phyloP scores from a whole-genome alignment of 768 basidiomycete species.

The Neoboletus brunneissimus region DNA sequence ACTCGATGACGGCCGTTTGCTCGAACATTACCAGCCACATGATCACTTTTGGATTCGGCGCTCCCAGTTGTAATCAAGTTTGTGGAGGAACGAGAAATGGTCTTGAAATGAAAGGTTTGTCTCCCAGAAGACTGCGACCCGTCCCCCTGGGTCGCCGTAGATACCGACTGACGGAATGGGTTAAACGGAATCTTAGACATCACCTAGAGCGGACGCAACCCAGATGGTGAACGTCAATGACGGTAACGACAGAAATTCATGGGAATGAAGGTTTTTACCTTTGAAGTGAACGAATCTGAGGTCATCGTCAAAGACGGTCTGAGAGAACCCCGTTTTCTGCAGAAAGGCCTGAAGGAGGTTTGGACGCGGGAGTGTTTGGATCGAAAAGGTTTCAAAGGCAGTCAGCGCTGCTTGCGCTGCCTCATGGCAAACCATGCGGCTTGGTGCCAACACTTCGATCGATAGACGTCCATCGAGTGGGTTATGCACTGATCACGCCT shows the following conservation, averaged over 20 bases:
- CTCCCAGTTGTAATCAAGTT: not conserved
- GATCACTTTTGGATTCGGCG: not conserved
- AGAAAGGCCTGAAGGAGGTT: constrained; percentile 5
- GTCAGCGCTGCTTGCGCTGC: constrained; percentile 18
- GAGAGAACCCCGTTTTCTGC: constrained; percentile 1
- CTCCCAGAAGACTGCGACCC: not conserved
- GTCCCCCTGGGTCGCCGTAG: not conserved
- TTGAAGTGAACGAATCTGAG: constrained; percentile 3
- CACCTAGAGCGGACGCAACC: constrained; percentile 4
- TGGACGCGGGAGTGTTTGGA: not conserved
- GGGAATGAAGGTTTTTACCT: constrained; percentile 9
- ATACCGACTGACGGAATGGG: not conserved
- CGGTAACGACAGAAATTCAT: not conserved
- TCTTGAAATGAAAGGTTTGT: not conserved
- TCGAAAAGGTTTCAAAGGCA: constrained; percentile 1
- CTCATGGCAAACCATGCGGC: constrained; percentile 26
- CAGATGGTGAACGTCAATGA: constrained; percentile 1
- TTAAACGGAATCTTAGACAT: not conserved
- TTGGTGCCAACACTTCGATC: constrained; percentile 4
- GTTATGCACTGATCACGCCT: not conserved
- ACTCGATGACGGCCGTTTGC: not conserved
- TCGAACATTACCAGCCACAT: constrained; percentile 8
- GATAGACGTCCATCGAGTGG: constrained; percentile 4
- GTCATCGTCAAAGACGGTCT: constrained; percentile 6
- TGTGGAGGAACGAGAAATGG: not conserved